Base-by-base conservation (phyloP, 495 filamentous ascomycete species). In the Neurospora terricola region DNA sequence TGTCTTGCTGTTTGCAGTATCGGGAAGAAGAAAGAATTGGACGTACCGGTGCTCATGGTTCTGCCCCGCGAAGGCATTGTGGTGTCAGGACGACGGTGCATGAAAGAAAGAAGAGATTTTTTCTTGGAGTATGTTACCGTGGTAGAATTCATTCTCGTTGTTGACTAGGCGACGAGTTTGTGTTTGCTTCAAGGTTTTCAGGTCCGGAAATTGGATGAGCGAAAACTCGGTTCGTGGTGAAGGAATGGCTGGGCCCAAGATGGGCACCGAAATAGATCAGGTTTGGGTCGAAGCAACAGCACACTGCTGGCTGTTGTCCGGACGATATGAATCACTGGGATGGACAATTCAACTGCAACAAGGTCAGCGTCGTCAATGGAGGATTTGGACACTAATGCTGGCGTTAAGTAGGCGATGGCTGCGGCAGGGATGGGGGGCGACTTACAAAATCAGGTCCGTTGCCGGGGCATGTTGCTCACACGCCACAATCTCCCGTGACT, bases 121-220 rank as follows among this genome's bases (percentile, higher is more conserved):
- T 75, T 74, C 68, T 70, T 73, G 34, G 72, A 21, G 5, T 71
- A 43, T 30, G 72, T 74, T 6, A 71, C 70, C 21, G 72, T 72
- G n/a, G 70, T 69, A 1, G 75, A 76, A 38, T 68, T 69, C 72
- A 77, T 75, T 66, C 54, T 34, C 27, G 54, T 66, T 27, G 54
- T 16, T 36, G 54, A 14, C 2, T 34, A 36, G 27, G 27, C 27
- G 27, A 34, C 54, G 14, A 34, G 12, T 34, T 66, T 18, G 23
- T 66, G 54, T 34, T 66, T 66, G 27, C 27, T 8, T 34, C 12
- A 34, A 66, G 4, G 6, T 66, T 34, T 66, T 18, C 11, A 16
- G 54, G 54, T 9, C 54, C 14, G 54, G 54, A 66, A 66, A 66
- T 66, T 34, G 54, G 54, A 36, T 16, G 40, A 72, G 72, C 38